Evolutionary conservation across 108 stramenopile species (phyloP), one percentile per base, ranked within the genome.

Genomic region (Fragilaria radians): DNA sequence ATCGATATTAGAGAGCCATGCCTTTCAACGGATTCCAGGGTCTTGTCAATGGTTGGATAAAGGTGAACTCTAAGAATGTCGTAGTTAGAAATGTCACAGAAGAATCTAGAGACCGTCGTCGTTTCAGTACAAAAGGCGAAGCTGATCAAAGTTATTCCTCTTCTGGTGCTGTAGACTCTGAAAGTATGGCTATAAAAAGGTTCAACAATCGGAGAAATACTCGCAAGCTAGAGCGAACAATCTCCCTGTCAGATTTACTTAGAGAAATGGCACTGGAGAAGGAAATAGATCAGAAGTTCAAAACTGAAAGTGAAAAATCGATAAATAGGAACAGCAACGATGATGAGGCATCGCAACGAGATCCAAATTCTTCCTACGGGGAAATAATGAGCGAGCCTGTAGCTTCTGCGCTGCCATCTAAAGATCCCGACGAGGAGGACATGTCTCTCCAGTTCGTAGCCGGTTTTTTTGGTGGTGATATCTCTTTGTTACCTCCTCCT

Each of bases 11-110:
- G n/a, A n/a, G 36, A 57, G 27, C 26, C 52, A 52, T 34, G 46
- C 29, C 56, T 57, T 5, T 2, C 64, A 65, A 33, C 24, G 59
- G 59, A 1, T 18, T 61, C 47, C 71, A 72, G 34, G 59, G 54
- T 28, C 63, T 48, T 46, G 54, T 74, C 28, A 74, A 68, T 56
- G 57, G 53, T 5, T 74, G 73, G 73, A 42, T 69, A 21, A 69
- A 65, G 60, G 52, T 69, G 21, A 74, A 68, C 46, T 32, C 54
- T 4, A 68, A 74, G 52, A 67, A 74, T 66, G 66, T 61, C 24
- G 55, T 17, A 24, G 1, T 17, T 26, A 22, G 26, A 4, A 23
- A 3, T 17, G 52, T 27, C 27, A 52, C 3, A 3, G 3, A 22
- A 3, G 52, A 52, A 52, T 26, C 24, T 52, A 26, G 52, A 2